phyloP scores from a whole-genome alignment of 2,329 filamentous ascomycete species.

The Trichoderma sp. region DNA sequence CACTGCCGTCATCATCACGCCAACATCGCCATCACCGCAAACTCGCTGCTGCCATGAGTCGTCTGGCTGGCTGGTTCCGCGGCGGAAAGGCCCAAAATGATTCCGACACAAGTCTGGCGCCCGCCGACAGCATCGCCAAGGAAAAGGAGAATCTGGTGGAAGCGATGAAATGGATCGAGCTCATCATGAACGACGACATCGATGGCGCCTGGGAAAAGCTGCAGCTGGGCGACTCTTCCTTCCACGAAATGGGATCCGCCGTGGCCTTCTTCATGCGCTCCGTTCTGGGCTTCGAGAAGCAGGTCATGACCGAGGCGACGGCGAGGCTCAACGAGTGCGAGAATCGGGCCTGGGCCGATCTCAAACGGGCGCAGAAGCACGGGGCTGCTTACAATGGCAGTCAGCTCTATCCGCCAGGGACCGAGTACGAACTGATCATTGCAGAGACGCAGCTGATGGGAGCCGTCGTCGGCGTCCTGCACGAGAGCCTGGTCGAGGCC shows the following conservation, averaged over 20 bases:
- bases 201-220: slow-evolving; percentile 74
- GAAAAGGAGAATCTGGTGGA: slow-evolving; percentile 56
- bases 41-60: slow-evolving; percentile 41
- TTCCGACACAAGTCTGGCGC: slow-evolving; percentile 29
- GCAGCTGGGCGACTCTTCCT: slow-evolving; percentile 72
- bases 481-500: slow-evolving; percentile 88
- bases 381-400: slow-evolving; percentile 36
- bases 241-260: slow-evolving; percentile 79
- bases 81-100: slow-evolving; percentile 29
- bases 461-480: slow-evolving; percentile 82
- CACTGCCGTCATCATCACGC: background rate
- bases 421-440: slow-evolving; percentile 80
- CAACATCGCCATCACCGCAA: background rate
- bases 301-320: slow-evolving; percentile 80
- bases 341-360: slow-evolving; percentile 69
- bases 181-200: slow-evolving; percentile 89
- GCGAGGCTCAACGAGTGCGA: slow-evolving; percentile 72
- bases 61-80: slow-evolving; percentile 51
- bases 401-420: slow-evolving; percentile 72
- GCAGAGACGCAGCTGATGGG: slow-evolving; percentile 86
- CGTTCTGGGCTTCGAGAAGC: slow-evolving; percentile 86
- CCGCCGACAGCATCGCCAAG: slow-evolving; percentile 33
- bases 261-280: slow-evolving; percentile 82
- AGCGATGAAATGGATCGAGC: slow-evolving; percentile 61
- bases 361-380: slow-evolving; percentile 69